phyloP scores from a whole-genome alignment of 148 eudicot species.

The Amaranthus hypochondriacus region DNA sequence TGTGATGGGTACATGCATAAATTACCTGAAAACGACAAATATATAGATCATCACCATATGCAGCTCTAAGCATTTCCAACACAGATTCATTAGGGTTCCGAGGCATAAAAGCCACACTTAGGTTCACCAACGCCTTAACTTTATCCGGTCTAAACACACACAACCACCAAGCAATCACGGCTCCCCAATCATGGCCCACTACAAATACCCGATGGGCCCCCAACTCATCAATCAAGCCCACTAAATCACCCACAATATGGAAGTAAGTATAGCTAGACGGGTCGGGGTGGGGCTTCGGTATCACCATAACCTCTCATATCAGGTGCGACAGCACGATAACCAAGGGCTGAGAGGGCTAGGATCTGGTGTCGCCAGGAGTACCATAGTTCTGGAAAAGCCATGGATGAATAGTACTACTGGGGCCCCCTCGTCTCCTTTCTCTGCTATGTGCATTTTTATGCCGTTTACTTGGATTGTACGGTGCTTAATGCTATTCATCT shows the following conservation, averaged over 20 bases:
- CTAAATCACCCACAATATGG: conserved; percentile 55
- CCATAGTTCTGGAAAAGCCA: conserved; percentile 67
- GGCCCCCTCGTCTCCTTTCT: conserved; percentile 36
- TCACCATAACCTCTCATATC: conserved; percentile 67
- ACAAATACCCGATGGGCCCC: conserved; percentile 37
- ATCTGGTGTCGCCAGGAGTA: conserved; percentile 70
- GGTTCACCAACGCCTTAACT: conserved; percentile 45
- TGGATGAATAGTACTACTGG: conserved; percentile 51
- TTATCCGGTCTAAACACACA: conserved; percentile 50
- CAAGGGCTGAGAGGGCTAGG: conserved; percentile 37
- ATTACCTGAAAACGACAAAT: conserved; percentile 60
- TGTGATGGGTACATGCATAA: too few species aligned
- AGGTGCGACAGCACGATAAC: conserved; percentile 58
- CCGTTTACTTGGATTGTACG: conserved; percentile 14
- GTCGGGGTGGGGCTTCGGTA: conserved; percentile 40
- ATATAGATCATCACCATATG: conserved; percentile 44
- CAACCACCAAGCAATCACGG: conserved; percentile 48
- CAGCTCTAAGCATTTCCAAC: conserved; percentile 26
- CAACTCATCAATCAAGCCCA: conserved; percentile 41
- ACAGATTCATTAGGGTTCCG: conserved; percentile 32
- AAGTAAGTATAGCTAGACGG: conserved; percentile 40
- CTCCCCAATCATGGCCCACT: conserved; percentile 73
- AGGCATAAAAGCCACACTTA: conserved; percentile 43
- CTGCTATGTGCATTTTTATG: conserved; percentile 29
- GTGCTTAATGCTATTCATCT: conserved; percentile 11